A percentile compares a stretch with the other conserved stretches of the same genome.
These are phyloP conservation scores for Stylonectria norvegica DNA, from an alignment of 2,329 filamentous ascomycete species.

Conservation along the genomic window DNA sequence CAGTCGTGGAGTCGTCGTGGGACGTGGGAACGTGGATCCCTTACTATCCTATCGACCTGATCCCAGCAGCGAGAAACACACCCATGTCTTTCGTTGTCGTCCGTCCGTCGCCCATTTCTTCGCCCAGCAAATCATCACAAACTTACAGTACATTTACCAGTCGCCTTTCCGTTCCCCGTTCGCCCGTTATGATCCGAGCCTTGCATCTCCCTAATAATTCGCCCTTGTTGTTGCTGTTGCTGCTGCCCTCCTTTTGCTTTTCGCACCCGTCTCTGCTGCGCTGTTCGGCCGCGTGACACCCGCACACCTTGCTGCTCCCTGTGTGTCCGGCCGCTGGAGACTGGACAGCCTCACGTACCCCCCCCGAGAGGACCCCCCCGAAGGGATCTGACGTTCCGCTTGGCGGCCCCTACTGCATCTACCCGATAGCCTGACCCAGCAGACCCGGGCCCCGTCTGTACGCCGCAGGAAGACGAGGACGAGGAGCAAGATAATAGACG, in stretches of 20 bases:
- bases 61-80: too few relatives aligned
- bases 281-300: conserved; percentile 26
- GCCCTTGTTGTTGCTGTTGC: conserved; percentile 19
- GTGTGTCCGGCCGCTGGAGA: background rate
- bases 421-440: conserved; percentile 32
- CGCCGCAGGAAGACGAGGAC: too few relatives aligned
- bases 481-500: conserved; percentile 33
- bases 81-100: too few relatives aligned
- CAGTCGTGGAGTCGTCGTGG: background rate
- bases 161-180: conserved; percentile 26
- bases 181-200: conserved; percentile 30
- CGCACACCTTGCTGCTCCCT: conserved; percentile 15
- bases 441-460: too few relatives aligned
- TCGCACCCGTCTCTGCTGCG: conserved; percentile 20
- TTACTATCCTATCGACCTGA: too few relatives aligned
- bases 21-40: too few relatives aligned
- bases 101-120: too few relatives aligned
- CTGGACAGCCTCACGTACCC: too few relatives aligned
- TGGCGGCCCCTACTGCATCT: conserved; percentile 31
- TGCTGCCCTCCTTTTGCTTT: conserved; percentile 14
- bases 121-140: too few relatives aligned
- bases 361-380: conserved; percentile 12
- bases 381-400: conserved; percentile 23
- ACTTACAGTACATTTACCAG: conserved; percentile 1
- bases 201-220: conserved; percentile 32